These are phyloP conservation scores for Fistulifera solaris DNA, from an alignment of 108 stramenopile species.

Conservation along the genomic window DNA sequence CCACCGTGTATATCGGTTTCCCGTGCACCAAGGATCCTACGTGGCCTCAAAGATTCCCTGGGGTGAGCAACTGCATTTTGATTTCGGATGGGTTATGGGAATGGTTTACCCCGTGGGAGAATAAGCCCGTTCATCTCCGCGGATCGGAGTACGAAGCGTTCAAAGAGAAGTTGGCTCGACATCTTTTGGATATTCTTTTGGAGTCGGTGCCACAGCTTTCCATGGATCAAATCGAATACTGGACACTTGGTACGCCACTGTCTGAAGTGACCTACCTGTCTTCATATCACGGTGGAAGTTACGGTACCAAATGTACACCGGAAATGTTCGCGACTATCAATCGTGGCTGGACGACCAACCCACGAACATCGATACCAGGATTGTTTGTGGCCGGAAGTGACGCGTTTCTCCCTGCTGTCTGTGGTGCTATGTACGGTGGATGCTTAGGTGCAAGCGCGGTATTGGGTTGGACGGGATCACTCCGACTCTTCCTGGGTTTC, in stretches of 20 bases:
- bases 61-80: slow-evolving; percentile 36
- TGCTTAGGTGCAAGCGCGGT: slow-evolving; percentile 31
- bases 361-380: slow-evolving; percentile 31
- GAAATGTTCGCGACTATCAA: slow-evolving; percentile 34
- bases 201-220: slow-evolving; percentile 37
- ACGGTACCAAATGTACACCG: slow-evolving; percentile 38
- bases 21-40: slow-evolving; percentile 44
- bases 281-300: slow-evolving; percentile 28
- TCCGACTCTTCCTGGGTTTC: slow-evolving; percentile 10
- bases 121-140: slow-evolving; percentile 16
- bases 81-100: slow-evolving; percentile 43
- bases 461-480: slow-evolving; percentile 12
- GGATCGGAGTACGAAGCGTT: slow-evolving; percentile 38
- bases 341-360: slow-evolving; percentile 46
- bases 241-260: slow-evolving; percentile 35
- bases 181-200: slow-evolving; percentile 41
- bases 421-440: slow-evolving; percentile 48
- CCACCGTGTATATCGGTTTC: slow-evolving; percentile 63
- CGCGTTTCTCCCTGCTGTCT: slow-evolving; percentile 41
- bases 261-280: slow-evolving; percentile 36
- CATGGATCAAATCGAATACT: slow-evolving; percentile 34
- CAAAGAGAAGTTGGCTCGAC: slow-evolving; percentile 35
- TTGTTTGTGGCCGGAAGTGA: slow-evolving; percentile 38
- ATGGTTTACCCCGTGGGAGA: slow-evolving; percentile 38
- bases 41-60: slow-evolving; percentile 35